These are phyloP conservation scores for Aspergillus ibericus DNA, from an alignment of 2,329 filamentous ascomycete genomes.

Conservation along the genomic window DNA sequence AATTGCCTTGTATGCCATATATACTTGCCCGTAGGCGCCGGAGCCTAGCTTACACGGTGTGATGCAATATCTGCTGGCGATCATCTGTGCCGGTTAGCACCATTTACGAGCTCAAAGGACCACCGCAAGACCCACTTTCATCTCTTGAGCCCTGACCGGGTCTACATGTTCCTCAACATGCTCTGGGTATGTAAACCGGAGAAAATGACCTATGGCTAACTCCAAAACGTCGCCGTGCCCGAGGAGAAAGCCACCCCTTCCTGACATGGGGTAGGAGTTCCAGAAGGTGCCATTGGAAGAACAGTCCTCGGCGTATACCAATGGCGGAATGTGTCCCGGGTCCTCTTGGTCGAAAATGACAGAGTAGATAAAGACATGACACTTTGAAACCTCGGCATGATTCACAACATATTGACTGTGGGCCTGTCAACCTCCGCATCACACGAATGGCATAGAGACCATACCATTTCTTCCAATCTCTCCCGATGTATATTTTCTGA, in stretches of 20 bases:
- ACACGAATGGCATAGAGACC: neutral
- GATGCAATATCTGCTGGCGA: constrained; percentile 36
- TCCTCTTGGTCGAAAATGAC: constrained; percentile 44
- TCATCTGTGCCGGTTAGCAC: constrained; percentile 24
- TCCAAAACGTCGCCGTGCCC: constrained; percentile 40
- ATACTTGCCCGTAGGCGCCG: constrained; percentile 45
- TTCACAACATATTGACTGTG: constrained; percentile 37
- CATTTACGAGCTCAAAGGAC: neutral
- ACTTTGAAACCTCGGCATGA: constrained; percentile 40
- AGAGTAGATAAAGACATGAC: constrained; percentile 46
- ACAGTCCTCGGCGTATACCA: constrained; percentile 47
- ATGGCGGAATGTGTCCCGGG: constrained; percentile 35
- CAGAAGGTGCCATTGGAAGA: constrained; percentile 44
- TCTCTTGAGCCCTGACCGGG: constrained; percentile 34
- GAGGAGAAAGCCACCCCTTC: constrained; percentile 37
- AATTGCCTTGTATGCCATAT: constrained; percentile 41
- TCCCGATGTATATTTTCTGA: constrained; percentile 38
- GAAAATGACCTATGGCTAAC: constrained; percentile 24
- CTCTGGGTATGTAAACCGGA: constrained; percentile 22
- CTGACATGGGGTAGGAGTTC: constrained; percentile 39
- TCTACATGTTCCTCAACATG: constrained; percentile 20
- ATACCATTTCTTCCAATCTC: constrained; percentile 34
- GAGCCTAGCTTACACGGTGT: constrained; percentile 43
- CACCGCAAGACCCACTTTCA: constrained; percentile 27
- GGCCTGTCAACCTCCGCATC: constrained; percentile 9